Evolutionary conservation across 192 early-diverging fungal species (phyloP), one percentile per base, ranked within the genome.

Genomic region (Gaertneriomyces semiglobifer): DNA sequence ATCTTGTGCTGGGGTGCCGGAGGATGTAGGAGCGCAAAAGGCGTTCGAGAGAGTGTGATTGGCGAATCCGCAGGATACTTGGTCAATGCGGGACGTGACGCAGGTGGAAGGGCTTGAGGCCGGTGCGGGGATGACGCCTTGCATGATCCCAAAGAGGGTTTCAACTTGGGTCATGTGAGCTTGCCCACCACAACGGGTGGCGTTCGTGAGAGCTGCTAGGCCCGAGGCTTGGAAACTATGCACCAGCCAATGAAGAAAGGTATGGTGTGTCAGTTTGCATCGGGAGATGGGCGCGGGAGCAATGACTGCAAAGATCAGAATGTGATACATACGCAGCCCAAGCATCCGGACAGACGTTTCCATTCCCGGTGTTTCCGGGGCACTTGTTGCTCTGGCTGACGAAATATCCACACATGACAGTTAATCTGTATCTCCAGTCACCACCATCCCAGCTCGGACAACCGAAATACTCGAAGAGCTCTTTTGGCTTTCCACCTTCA

Each of bases 361-460:
- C 65, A 10, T 7, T 14, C n/a, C 33, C 33, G 19, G 65, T 40
- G 51, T 66, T 66, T 60, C 65, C 65, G 7, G 65, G 56, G 44
- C 65, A 66, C 14, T 66, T 66, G 53, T 4, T 44, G 11, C 54
- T 58, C 40, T 41, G 33, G 41, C 16, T n/a, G 6, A 53, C 56
- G 7, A 66, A 47, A 41, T 66, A 66, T 10, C 65, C 65, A 46
- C 65, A 66, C 6, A 66, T 12, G 25, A 56, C n/a, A 11, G 65
- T 59, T 8, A 58, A 41, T 19, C 54, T 20, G 44, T 66, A 66
- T 45, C 65, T 47, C 65, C 65, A 66, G 8, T 56, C 65, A 8
- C 43, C 25, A 9, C 65, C 65, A 14, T 66, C 65, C 53, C 55
- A 66, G 39, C 42, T 58, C 9, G 65, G 65, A 45, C 65, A 66